A percentile compares a stretch with the other conserved stretches of the same genome.
Conservation (phyloP, 176 grass and related monocot genomes). For the Thalia dealbata region DNA sequence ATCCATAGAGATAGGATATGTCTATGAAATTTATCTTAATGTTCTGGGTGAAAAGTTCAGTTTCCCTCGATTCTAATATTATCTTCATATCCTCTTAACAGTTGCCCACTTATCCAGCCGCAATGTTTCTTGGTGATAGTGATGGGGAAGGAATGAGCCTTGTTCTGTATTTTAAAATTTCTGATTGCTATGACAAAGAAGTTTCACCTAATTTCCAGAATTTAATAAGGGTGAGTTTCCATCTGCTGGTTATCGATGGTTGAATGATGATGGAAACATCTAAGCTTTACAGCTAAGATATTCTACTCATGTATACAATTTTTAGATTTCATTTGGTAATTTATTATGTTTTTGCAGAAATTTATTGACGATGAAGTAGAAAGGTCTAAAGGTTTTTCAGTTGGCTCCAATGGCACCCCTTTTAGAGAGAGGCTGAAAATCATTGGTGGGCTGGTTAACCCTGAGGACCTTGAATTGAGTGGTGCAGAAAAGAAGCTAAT, state of each 20-base stretch:
- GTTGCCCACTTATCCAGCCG: conserved; percentile 89
- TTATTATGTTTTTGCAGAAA: conserved; percentile 28
- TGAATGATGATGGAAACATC: neutral
- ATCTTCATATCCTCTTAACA: conserved; percentile 27
- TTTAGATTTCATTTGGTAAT: conserved; percentile 5
- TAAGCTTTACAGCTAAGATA: neutral
- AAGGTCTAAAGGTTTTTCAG: conserved; percentile 68
- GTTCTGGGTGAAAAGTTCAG: neutral
- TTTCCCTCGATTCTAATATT: neutral
- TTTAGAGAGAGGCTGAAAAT: conserved; percentile 92
- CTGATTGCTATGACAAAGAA: conserved; percentile 85
- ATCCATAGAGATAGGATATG: neutral
- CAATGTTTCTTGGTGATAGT: conserved; percentile 92
- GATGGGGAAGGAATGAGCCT: conserved; percentile 87
- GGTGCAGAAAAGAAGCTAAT: conserved; percentile 76
- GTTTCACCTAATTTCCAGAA: conserved; percentile 84
- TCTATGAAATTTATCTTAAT: neutral
- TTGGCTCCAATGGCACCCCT: conserved; percentile 33
- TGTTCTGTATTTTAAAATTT: conserved; percentile 82
- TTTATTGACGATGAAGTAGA: conserved; percentile 73
- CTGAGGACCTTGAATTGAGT: conserved; percentile 76
- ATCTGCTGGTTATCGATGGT: neutral
- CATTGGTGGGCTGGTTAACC: conserved; percentile 81
- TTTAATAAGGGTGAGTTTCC: conserved; percentile 44
- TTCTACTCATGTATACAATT: neutral